phyloP scores from a whole-genome alignment of 1,284 basidiomycete species.

The Sanghuangporus weigelae region DNA sequence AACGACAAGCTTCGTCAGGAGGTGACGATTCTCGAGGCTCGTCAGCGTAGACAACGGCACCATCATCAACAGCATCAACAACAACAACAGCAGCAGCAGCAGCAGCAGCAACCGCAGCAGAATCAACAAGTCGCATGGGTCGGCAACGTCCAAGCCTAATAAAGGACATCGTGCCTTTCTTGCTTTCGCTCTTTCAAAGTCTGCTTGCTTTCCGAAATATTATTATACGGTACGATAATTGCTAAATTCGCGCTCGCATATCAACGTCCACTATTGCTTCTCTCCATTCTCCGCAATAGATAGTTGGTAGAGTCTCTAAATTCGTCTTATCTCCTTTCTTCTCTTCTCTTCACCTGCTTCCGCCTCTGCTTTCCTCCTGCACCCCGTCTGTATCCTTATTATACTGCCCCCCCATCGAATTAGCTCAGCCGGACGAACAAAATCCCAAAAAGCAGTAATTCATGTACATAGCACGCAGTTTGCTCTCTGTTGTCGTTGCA shows the following conservation, averaged over 20 bases:
- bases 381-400: no score
- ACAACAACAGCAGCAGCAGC: neutral
- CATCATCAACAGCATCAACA: neutral
- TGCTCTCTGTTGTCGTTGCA: neutral
- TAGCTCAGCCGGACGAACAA: no score
- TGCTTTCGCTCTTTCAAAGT: neutral
- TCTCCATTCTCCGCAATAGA: no score
- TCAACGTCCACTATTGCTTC: no score
- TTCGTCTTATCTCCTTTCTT: no score
- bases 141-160: neutral
- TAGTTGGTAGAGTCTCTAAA: no score
- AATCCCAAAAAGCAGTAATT: no score
- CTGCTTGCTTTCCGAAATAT: neutral
- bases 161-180: neutral
- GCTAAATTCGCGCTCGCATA: no score
- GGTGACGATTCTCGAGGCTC: conserved; percentile 46
- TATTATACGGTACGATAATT: neutral
- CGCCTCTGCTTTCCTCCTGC: no score
- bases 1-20: conserved; percentile 74
- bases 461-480: neutral
- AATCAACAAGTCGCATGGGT: neutral
- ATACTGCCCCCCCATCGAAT: no score
- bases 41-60: neutral
- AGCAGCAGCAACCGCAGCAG: neutral
- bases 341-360: no score